Evolutionary conservation across 1,139 yeast genomes (phyloP), one percentile per base, ranked within the genome.

Genomic region (Yamadazyma atmosphaerica): DNA sequence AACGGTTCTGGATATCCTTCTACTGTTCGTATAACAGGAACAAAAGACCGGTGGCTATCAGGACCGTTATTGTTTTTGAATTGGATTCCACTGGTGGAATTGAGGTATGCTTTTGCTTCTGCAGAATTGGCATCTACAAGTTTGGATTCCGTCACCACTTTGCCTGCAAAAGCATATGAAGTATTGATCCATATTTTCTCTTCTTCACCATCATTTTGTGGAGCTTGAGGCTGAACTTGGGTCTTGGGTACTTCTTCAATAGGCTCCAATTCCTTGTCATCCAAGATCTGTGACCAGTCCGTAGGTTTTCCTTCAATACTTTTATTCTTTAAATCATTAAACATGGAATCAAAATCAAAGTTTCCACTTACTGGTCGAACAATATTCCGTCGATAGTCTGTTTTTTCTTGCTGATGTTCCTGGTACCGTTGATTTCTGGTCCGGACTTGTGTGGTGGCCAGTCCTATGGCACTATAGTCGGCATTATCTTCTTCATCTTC

Each of bases 161-260:
- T 85, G 2, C 98, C 98, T 0, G 98, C 98, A 71, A 89, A 92
- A 38, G 86, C 84, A 57, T 87, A 90, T 5, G 83, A 78, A 40
- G 94, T 73, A 44, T 79, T 81, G 39, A 92, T 90, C 48, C 80
- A 78, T 39, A 92, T 75, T 55, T 74, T 74, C 63, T 13, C 68
- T 55, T 13, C 40, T 11, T 41, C 44, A 18, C 35, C 37, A n/a
- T 17, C 32, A 11, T 37, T 34, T 24, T 34, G 13, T 7, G 29
- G 14, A 8, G 21, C 5, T 7, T 46, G 34, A 8, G 37, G 40
- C 25, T 39, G 39, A 24, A 37, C 36, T 37, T 39, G 34, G 19
- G 34, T 32, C 27, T 43, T 41, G 33, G 57, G 61, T 40, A 51
- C 51, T 39, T 53, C 53, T 11, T 44, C 51, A 13, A 50, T 53